These are phyloP conservation scores for Nemania abortiva DNA, from an alignment of 2,329 filamentous ascomycete species.

Conservation along the genomic window DNA sequence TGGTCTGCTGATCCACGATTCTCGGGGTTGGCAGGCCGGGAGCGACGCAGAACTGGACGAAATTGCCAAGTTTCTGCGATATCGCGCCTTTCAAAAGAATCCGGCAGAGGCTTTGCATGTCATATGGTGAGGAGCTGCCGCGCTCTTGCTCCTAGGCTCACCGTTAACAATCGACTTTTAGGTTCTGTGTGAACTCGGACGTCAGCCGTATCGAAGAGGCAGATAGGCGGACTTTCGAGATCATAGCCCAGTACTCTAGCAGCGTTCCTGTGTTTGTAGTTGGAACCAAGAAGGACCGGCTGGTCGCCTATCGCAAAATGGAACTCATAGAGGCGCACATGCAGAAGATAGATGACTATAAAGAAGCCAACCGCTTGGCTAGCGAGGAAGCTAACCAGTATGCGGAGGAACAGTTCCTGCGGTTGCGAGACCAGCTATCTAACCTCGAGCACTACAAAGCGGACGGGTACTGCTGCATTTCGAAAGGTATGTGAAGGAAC, in stretches of 20 bases:
- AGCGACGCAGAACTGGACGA: conserved; percentile 29
- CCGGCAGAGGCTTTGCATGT: conserved; percentile 33
- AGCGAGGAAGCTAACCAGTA: conserved; percentile 23
- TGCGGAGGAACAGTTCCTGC: conserved; percentile 26
- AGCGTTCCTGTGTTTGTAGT: conserved; percentile 29
- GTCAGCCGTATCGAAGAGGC: conserved; percentile 37
- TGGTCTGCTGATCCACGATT: conserved; percentile 32
- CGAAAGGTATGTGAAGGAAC: conserved; percentile 16
- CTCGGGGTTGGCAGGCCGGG: conserved; percentile 33
- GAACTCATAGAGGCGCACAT: conserved; percentile 28
- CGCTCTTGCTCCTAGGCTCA: background rate
- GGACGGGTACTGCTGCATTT: conserved; percentile 31
- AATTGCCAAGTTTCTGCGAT: conserved; percentile 30
- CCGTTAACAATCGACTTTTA: background rate
- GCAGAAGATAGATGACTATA: conserved; percentile 28
- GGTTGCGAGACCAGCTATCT: conserved; percentile 24
- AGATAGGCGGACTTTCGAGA: conserved; percentile 32
- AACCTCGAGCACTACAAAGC: conserved; percentile 29
- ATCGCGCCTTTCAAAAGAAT: conserved; percentile 36
- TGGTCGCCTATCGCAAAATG: conserved; percentile 29
- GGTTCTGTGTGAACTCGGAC: conserved; percentile 34
- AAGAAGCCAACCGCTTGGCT: conserved; percentile 31
- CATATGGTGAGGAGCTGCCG: conserved; percentile 20
- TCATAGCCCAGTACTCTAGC: conserved; percentile 30
- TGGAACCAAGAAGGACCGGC: conserved; percentile 34